Evolutionary conservation across 371 early-diverging fungal species (phyloP), one percentile per base, ranked within the genome.

Genomic region (Actinomortierella wolfii): DNA sequence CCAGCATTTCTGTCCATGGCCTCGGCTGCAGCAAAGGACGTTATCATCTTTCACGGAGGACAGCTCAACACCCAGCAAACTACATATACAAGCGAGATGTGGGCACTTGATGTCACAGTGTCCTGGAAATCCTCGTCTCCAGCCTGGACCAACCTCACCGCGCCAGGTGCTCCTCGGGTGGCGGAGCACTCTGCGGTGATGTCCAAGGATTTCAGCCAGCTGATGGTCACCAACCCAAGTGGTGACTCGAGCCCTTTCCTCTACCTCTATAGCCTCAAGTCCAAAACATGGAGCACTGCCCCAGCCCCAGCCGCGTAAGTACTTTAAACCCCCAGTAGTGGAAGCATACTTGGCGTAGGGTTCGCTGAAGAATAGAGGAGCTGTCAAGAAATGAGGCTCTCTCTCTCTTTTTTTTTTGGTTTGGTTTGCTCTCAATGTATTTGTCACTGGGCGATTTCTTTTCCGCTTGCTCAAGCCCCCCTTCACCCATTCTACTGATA

Each of bases 291-390:
- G 71, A 60, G 66, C n/a, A 57, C 52, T 1, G 45, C 55, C 18
- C 45, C 45, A 42, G 61, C 71, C 3, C 71, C 71, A 21, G 45
- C 57, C 23, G 65, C 65, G 71, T 71, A 71, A 71, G 71, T 67
- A 45, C 17, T 11, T 41, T 34, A n/a, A n/a, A n/a, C n/a, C n/a
- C n/a, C n/a, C n/a, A n/a, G n/a, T n/a, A n/a, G n/a, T n/a, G n/a
- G n/a, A n/a, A n/a, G n/a, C n/a, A n/a, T n/a, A n/a, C n/a, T n/a
- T n/a, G n/a, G n/a, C n/a, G n/a, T n/a, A n/a, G n/a, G n/a, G n/a
- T n/a, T n/a, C n/a, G n/a, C 34, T 34, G 34, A 11, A 34, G 34
- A 34, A 11, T 4, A 11, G 34, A 11, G 34, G 34, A 34, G n/a
- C n/a, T n/a, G n/a, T n/a, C 34, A 34, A 34, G 11, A 11, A 34